phyloP scores from a whole-genome alignment of 2,329 filamentous ascomycete genomes.

The Hypoxylon sp. region DNA sequence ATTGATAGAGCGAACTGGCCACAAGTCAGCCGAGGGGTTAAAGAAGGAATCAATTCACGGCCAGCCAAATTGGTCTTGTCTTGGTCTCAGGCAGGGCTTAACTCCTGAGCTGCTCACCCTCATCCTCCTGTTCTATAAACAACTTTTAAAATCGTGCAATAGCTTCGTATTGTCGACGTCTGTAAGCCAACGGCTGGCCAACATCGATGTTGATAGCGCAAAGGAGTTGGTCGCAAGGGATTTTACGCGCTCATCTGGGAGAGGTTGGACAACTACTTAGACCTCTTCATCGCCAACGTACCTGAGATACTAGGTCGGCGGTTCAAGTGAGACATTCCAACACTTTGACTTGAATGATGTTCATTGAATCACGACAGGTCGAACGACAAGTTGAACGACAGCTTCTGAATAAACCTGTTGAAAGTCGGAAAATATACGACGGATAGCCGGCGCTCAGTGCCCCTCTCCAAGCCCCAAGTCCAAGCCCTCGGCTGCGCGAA shows the following conservation, averaged over 20 bases:
- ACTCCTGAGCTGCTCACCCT: conserved; percentile 24
- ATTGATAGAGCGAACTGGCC: conserved; percentile 18
- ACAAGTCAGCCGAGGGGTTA: conserved; percentile 19
- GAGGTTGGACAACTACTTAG: conserved; percentile 18
- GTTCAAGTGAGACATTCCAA: conserved; percentile 30
- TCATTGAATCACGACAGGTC: conserved; percentile 37
- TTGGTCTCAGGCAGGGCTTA: conserved; percentile 25
- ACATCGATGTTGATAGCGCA: conserved; percentile 15
- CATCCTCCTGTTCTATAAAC: conserved; percentile 46
- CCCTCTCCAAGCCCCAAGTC: conserved; percentile 28
- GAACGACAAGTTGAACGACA: conserved; percentile 32
- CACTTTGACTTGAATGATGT: conserved; percentile 21
- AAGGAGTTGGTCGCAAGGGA: conserved; percentile 20
- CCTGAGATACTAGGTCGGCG: background rate
- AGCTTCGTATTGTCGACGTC: conserved; percentile 19
- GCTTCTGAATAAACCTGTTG: conserved; percentile 27
- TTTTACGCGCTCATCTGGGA: conserved; percentile 27
- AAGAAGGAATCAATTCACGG: conserved; percentile 27
- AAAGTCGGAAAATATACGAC: conserved; percentile 21
- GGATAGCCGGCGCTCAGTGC: conserved; percentile 31
- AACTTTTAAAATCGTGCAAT: conserved; percentile 28
- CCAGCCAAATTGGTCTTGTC: conserved; percentile 20
- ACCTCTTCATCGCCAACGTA: conserved; percentile 19
- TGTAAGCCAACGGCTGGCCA: conserved; percentile 9
- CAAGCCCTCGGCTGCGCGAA: conserved; percentile 44